Percentiles rank a stretch among this genome's conserved stretches.
These are phyloP conservation scores for Mortierella sp. DNA, from an alignment of 371 early-diverging fungal genomes.

Conservation along the genomic window DNA sequence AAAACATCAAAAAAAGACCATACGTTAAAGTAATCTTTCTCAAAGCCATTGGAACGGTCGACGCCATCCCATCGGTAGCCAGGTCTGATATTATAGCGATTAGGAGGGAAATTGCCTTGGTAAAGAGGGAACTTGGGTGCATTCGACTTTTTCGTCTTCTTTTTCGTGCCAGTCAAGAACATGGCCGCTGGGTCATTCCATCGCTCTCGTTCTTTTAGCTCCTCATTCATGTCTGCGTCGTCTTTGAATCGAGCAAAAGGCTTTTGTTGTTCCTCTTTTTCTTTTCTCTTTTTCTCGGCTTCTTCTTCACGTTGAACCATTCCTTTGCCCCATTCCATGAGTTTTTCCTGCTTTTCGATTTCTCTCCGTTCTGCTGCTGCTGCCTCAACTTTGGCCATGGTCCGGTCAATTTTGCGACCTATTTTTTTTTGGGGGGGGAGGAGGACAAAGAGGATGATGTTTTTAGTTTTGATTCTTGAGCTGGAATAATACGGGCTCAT, in stretches of 20 bases:
- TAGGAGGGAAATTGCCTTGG: constrained; percentile 73
- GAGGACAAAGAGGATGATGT: no score
- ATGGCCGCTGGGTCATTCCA: constrained; percentile 79
- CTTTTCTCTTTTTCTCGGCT: constrained; percentile 57
- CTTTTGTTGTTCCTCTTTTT: constrained; percentile 67
- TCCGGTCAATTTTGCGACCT: constrained; percentile 80
- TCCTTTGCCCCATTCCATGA: constrained; percentile 85
- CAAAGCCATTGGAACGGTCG: constrained; percentile 90
- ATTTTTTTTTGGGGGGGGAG: no score
- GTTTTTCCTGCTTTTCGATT: constrained; percentile 70
- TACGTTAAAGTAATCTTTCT: constrained; percentile 65
- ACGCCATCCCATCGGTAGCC: constrained; percentile 96
- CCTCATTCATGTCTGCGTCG: constrained; percentile 71
- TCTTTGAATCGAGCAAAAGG: constrained; percentile 76
- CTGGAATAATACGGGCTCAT: no score
- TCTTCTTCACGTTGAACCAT: constrained; percentile 72
- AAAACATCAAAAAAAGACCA: neutral
- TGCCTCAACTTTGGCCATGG: constrained; percentile 69
- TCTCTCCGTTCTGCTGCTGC: constrained; percentile 63
- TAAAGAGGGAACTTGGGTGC: constrained; percentile 59
- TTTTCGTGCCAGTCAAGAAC: constrained; percentile 61
- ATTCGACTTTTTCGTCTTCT: constrained; percentile 52
- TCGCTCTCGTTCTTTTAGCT: constrained; percentile 63
- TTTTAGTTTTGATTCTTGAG: no score
- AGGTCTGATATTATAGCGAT: constrained; percentile 85